These are phyloP conservation scores for Rhodotorula toruloides DNA, from an alignment of 768 basidiomycete genomes.

Conservation along the genomic window DNA sequence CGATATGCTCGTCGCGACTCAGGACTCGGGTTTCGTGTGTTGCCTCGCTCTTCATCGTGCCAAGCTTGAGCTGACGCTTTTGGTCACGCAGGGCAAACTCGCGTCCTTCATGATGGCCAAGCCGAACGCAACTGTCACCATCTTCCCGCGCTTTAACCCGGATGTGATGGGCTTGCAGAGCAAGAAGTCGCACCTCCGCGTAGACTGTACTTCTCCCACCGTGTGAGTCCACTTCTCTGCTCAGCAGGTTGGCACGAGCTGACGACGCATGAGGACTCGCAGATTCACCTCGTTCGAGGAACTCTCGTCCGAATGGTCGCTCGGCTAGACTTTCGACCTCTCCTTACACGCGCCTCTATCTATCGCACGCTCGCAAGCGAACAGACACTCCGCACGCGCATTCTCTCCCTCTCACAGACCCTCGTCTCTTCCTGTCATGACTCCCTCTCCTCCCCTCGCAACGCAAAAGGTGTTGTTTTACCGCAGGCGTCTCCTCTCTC, in stretches of 20 bases:
- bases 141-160: conserved; percentile 32
- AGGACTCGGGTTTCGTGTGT: conserved; percentile 31
- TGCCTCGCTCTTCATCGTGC: too few species aligned
- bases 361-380: too few species aligned
- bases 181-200: conserved; percentile 27
- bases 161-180: conserved; percentile 25
- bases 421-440: too few species aligned
- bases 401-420: too few species aligned
- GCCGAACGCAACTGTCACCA: conserved; percentile 27
- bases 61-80: too few species aligned
- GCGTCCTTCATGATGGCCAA: conserved; percentile 28
- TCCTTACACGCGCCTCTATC: too few species aligned
- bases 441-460: too few species aligned
- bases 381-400: too few species aligned
- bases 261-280: background rate
- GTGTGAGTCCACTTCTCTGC: conserved; percentile 17
- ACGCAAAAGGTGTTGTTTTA: too few species aligned
- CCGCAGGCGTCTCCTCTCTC: too few species aligned
- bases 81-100: conserved; percentile 25
- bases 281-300: conserved; percentile 31
- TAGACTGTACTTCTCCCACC: conserved; percentile 27
- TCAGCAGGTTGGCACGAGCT: too few species aligned
- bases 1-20: conserved; percentile 31
- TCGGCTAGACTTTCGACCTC: too few species aligned
- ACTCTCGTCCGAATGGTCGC: conserved; percentile 17